Conservation (phyloP, 371 early-diverging fungal genomes). For the Mucor saturninus region DNA sequence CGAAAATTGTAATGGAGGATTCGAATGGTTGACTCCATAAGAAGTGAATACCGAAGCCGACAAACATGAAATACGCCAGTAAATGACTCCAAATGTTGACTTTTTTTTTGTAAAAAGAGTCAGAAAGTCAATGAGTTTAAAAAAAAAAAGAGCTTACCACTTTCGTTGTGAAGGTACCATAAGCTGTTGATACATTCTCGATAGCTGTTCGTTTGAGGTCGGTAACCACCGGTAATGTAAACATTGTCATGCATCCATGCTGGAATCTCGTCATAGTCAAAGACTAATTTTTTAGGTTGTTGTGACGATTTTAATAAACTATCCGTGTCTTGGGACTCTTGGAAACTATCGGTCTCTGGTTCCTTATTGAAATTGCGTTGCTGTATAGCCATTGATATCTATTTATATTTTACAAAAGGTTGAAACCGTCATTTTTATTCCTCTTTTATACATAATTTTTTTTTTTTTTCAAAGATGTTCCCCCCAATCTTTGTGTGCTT, state of each 20-base stretch:
- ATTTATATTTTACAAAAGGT: too few species aligned
- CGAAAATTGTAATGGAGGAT: conserved; percentile 59
- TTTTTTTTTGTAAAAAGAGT: conserved; percentile 17
- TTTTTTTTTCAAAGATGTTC: too few species aligned
- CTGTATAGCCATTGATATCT: conserved; percentile 12
- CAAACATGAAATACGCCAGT: conserved; percentile 71
- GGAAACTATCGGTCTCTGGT: background rate
- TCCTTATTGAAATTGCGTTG: conserved; percentile 8
- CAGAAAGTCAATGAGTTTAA: background rate
- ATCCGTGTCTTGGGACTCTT: conserved; percentile 14
- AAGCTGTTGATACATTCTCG: conserved; percentile 74
- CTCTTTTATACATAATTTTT: too few species aligned
- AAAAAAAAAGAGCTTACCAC: conserved; percentile 45
- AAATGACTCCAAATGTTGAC: conserved; percentile 89
- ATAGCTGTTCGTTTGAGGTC: conserved; percentile 77
- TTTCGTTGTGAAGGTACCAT: conserved; percentile 89
- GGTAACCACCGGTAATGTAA: conserved; percentile 77
- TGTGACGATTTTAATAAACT: conserved; percentile 5
- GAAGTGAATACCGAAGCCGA: conserved; percentile 58
- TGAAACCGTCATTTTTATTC: too few species aligned
- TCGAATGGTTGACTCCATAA: conserved; percentile 48
- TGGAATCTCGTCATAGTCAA: conserved; percentile 61
- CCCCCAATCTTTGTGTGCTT: too few species aligned
- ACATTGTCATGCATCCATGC: conserved; percentile 76
- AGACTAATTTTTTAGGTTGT: conserved; percentile 11